Base-by-base conservation (phyloP, 192 early-diverging fungal genomes). In the Linnemannia elongata region DNA sequence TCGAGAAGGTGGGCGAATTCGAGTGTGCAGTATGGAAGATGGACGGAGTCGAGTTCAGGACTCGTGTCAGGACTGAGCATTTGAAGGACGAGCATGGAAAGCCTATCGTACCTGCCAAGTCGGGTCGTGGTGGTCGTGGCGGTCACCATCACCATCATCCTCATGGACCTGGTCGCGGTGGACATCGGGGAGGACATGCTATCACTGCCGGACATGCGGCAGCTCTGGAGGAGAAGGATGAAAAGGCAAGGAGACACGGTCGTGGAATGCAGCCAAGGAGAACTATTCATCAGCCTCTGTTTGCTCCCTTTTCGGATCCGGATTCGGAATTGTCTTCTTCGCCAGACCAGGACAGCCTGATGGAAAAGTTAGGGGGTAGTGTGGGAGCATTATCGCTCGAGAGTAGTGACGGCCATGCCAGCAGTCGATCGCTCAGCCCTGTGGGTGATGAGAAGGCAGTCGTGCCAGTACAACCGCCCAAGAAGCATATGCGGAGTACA, bases 21-120 rank as follows among this genome's bases (percentile, higher is more conserved):
- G 85, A 87, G 30, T 87, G 85, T 52, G 85, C 85, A 60, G 85
- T 87, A 9, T 87, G 85, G 85, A 87, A 87, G 54, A 87, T 87
- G 85, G 85, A 87, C 20, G 85, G 85, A 0, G 85, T 87, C 17
- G 85, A 87, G 52, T 87, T 87, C 45, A 39, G 85, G 38, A 87
- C 85, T 2, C 79, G 85, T 18, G 85, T 87, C 47, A 66, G 85
- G 72, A 81, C 85, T 22, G 85, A 87, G 41, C 85, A 87, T 75
- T 55, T 87, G 24, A 87, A 81, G 72, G 85, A 81, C 35, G 76
- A 77, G 18, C 49, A 18, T 57, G 85, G 85, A 17, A 87, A 87
- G 44, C 76, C 85, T 5, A 68, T 87, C 24, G 38, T 24, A 3
- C 24, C 9, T 45, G 35, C 15, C 7, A 76, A 72, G 55, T 13